Base-by-base conservation (phyloP, 1,284 basidiomycete species). In the Takashimella tepidaria region DNA sequence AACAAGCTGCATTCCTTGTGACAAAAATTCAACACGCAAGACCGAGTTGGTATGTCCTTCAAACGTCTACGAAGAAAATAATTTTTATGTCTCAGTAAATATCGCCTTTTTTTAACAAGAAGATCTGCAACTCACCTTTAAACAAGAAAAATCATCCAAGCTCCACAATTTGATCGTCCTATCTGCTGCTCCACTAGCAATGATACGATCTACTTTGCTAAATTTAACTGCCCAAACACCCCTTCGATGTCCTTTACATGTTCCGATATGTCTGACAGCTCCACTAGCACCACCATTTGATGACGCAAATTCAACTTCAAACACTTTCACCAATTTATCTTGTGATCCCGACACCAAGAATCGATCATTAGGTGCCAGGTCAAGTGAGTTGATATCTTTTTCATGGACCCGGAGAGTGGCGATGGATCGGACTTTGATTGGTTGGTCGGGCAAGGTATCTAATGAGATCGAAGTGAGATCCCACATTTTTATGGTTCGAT, bases 401-500 rank as follows among this genome's bases (percentile, higher is more conserved):
- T 98, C 96, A 74, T 98, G 95, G 12, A 92, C 90, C 68, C 88
- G 88, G 51, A 88, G 83, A 3, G 96, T 98, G n/a, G 83, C 81
- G 22, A 98, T 78, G 57, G 89, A 92, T 63, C 83, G 84, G 62
- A 86, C 86, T 60, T 82, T 83, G 16, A 79, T 56, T 6, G 76
- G 69, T 10, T 58, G 56, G 20, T 57, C 50, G 23, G 20, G 54
- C 56, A 47, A 53, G 51, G 26, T 59, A 58, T 16, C 60, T 1
- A 56, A 50, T 46, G 80, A 75, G 4, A 88, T 22, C 66, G 54
- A 67, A 0, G 83, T 79, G 13, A 96, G 75, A 74, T 98, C 93
- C 96, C 96, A 99, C 83, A 98, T 86, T 76, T 99, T 99, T 73
- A 97, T 88, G 2, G 96, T 98, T 25, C 91, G 84, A 72, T 99